Base-by-base conservation (phyloP, 2,329 filamentous ascomycete species). In the Pseudopithomyces chartarum region DNA sequence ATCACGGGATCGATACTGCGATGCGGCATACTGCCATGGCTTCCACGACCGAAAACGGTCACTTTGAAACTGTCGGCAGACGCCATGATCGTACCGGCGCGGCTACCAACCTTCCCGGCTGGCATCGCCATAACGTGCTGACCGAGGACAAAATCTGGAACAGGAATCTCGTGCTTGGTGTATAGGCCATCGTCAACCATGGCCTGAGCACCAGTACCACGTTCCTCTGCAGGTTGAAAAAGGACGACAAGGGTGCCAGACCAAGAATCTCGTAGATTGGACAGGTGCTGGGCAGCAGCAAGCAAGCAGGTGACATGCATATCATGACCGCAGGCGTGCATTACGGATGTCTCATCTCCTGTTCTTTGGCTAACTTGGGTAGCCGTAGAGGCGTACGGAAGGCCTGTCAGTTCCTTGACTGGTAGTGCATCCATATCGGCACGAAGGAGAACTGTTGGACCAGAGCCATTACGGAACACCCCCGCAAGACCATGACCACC, bases 221-320 rank as follows among this genome's bases (percentile, higher is more conserved):
- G 79, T 69, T 91, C 88, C 68, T 90, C 88, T 1, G 84, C 83
- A 0, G 88, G 88, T 64, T 91, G 89, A 69, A 90, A 91, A 2
- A 86, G 71, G 6, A 88, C 69, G 5, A 91, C 74, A 19, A 90
- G 63, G 0, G 86, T 90, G 0, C 88, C 88, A 10, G 69, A 76
- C 88, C 88, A 91, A 0, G 59, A 32, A 0, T 79, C 62, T n/a
- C 71, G 77, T 0, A 75, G 69, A 0, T 70, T 71, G 1, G 79
- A 71, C 0, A 91, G 75, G 0, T 81, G 75, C 19, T 82, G 77
- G 0, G 84, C 80, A 0, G 83, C 82, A 0, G 81, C 87, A 1
- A 90, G 76, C 3, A 89, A 75, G 32, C 77, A 76, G 0, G 84
- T 80, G 23, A 89, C 83, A 66, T 90, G 87, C 76, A 87, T 84